These are phyloP conservation scores for Peniophora sp. DNA, from an alignment of 1,284 basidiomycete species.

Conservation along the genomic window DNA sequence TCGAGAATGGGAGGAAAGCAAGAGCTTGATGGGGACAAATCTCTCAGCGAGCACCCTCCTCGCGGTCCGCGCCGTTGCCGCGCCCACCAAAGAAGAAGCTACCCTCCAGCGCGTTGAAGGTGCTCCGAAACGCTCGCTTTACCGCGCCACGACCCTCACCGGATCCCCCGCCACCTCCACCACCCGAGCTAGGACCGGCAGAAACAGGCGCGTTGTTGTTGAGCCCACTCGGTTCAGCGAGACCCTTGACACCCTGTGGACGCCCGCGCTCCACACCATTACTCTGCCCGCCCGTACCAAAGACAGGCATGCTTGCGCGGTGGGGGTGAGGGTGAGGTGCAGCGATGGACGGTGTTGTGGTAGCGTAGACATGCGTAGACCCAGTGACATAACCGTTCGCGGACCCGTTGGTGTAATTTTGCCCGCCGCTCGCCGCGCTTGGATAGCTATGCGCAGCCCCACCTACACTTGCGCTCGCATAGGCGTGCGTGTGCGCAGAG, in stretches of 20 bases:
- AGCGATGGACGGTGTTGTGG: too few species aligned
- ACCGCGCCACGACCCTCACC: slow-evolving; percentile 46
- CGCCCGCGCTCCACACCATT: slow-evolving; percentile 5
- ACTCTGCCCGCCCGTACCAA: slow-evolving; percentile 6
- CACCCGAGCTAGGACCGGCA: neutral
- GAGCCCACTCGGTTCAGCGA: neutral
- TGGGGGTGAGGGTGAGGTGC: too few species aligned
- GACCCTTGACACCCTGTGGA: neutral
- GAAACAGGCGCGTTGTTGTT: neutral
- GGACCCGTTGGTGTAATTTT: too few species aligned
- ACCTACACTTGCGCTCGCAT: too few species aligned
- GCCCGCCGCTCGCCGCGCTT: too few species aligned
- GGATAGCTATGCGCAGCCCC: too few species aligned
- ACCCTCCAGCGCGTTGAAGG: slow-evolving; percentile 57
- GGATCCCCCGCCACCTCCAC: slow-evolving; percentile 14
- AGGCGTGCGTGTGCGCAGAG: too few species aligned
- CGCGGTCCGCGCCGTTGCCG: slow-evolving; percentile 8
- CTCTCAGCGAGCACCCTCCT: neutral
- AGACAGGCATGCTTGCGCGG: too few species aligned
- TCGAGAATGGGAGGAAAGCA: too few species aligned
- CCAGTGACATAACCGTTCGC: too few species aligned
- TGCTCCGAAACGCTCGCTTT: slow-evolving; percentile 56
- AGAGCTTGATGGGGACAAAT: too few species aligned
- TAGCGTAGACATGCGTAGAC: too few species aligned
- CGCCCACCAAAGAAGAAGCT: slow-evolving; percentile 49